Evolutionary conservation across 768 basidiomycete genomes (phyloP), one percentile per base, ranked within the genome.

Genomic region (Boletellus emodensis): DNA sequence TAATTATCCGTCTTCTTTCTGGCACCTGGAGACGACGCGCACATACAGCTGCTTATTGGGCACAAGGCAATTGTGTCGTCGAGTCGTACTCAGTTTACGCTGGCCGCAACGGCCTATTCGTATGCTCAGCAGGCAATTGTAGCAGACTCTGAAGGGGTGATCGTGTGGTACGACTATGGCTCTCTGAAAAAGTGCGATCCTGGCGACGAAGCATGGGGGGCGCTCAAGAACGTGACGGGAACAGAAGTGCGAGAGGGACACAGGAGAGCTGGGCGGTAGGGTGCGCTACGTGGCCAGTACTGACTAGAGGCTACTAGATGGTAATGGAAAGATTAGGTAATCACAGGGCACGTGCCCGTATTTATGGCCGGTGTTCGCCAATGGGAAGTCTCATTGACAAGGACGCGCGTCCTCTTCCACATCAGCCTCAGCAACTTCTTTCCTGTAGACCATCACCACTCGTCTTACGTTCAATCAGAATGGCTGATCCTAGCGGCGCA

Each of bases 401-500:
- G 55, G 67, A 67, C 67, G 67, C 67, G 67, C 67, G 67, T 68
- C 69, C 55, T 56, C 41, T 40, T 28, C n/a, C 28, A 37, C 53
- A 14, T 22, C 40, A 7, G n/a, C 4, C 32, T 44, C 43, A 40
- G 12, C 45, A 18, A 9, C 42, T 38, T 48, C 52, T 61, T 52
- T 53, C 48, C 50, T 41, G 32, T 40, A 33, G 45, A 58, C 51
- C 46, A 56, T 38, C 17, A 53, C 40, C 20, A 52, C 57, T 24
- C 20, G 39, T 46, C 40, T 39, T 40, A 52, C 26, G 53, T 22
- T 41, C 41, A 40, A 46, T 22, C 33, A 62, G n/a, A 55, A 76
- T 77, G 86, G 85, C 85, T 56, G 89, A 92, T 73, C 87, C 90
- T 12, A 90, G 87, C 62, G 90, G 90, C 59, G 89, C 87, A 52